Evolutionary conservation across 2,329 filamentous ascomycete species (phyloP).

Genomic region (Rutstroemia sp.): DNA sequence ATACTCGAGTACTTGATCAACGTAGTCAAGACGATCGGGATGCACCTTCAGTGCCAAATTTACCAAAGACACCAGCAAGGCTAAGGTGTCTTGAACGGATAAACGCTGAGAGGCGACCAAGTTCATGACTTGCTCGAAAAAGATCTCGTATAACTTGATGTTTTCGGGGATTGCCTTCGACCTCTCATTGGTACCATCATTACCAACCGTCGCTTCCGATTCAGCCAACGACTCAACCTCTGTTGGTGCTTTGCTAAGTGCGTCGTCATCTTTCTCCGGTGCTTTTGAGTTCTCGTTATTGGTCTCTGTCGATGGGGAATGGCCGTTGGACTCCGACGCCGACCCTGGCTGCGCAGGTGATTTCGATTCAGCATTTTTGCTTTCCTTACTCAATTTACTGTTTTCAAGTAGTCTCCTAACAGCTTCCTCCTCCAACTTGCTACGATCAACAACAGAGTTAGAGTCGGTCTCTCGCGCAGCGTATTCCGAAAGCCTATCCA

Average conservation of each 20-base stretch:
- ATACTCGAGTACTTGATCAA: slow-evolving; percentile 88
- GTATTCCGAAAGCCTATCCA: slow-evolving; percentile 92
- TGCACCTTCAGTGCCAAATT: slow-evolving; percentile 96
- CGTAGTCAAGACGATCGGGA: slow-evolving; percentile 84
- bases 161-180: slow-evolving; percentile 58
- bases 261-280: slow-evolving; percentile 32
- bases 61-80: slow-evolving; percentile 83
- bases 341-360: slow-evolving; percentile 10
- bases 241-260: slow-evolving; percentile 40
- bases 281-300: slow-evolving; percentile 29
- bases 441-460: slow-evolving; percentile 61
- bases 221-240: slow-evolving; percentile 14
- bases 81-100: slow-evolving; percentile 90
- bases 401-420: slow-evolving; percentile 71
- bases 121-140: slow-evolving; percentile 92
- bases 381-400: slow-evolving; percentile 59
- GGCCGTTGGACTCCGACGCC: slow-evolving; percentile 25
- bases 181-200: slow-evolving; percentile 36
- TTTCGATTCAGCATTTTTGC: slow-evolving; percentile 14
- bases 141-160: slow-evolving; percentile 91
- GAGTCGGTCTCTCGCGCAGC: slow-evolving; percentile 80
- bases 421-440: slow-evolving; percentile 78
- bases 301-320: slow-evolving; percentile 19
- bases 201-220: slow-evolving; percentile 13
- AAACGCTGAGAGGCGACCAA: slow-evolving; percentile 86